A percentile compares a stretch with the other conserved stretches of the same genome.
phyloP scores from a whole-genome alignment of 2,329 filamentous ascomycete species.

The Penicillium glabrum region DNA sequence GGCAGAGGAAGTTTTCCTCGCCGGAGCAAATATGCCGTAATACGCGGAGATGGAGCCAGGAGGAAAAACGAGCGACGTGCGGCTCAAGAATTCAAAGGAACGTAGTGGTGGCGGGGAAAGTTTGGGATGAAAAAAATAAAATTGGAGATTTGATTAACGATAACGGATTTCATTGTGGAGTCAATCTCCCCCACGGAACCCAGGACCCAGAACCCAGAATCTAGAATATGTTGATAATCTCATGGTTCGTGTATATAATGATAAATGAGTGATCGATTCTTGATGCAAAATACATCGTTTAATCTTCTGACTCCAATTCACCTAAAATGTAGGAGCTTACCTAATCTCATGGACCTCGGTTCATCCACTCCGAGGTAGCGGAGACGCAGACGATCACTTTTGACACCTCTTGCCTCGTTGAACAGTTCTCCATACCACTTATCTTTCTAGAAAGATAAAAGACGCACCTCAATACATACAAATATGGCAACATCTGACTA shows the following conservation, averaged over 20 bases:
- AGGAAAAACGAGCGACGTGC: constrained; percentile 5
- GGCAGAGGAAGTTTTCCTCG: constrained; percentile 34
- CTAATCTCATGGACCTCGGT: constrained; percentile 22
- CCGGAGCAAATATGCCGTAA: constrained; percentile 41
- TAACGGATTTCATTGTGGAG: constrained; percentile 2
- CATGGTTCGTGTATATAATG: not conserved
- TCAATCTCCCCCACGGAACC: not conserved
- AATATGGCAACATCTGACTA: constrained; percentile 30
- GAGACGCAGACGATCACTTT: constrained; percentile 5
- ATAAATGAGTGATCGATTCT: not conserved
- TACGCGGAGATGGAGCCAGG: constrained; percentile 41
- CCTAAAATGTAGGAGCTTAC: constrained; percentile 12
- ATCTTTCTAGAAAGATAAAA: not conserved
- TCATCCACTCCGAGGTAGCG: constrained; percentile 11
- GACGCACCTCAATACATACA: not conserved
- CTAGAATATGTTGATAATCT: not conserved
- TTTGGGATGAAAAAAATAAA: constrained; percentile 12
- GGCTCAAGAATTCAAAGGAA: not conserved
- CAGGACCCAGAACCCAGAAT: not conserved
- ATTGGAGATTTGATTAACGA: not conserved
- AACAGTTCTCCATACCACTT: not conserved
- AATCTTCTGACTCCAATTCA: not conserved
- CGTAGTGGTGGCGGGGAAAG: constrained; percentile 8
- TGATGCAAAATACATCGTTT: not conserved
- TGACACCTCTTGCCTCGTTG: not conserved